These are phyloP conservation scores for Candida anutae DNA, from an alignment of 1,139 yeast species.

Conservation along the genomic window DNA sequence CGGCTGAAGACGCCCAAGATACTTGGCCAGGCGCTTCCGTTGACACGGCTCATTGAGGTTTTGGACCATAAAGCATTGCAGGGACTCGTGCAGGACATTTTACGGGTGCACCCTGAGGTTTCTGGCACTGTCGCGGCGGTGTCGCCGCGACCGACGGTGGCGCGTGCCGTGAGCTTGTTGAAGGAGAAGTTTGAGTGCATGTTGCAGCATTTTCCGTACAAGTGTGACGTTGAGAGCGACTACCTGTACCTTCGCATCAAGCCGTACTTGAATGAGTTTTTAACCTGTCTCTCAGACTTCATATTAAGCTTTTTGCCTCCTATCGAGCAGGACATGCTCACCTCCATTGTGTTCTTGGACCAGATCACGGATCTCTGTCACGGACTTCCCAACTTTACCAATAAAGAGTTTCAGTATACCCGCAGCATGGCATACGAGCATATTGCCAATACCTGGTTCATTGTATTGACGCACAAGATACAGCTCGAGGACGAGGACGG, in stretches of 20 bases:
- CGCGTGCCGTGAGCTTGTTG: slow-evolving; percentile 45
- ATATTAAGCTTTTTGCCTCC: slow-evolving; percentile 78
- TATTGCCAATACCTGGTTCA: slow-evolving; percentile 67
- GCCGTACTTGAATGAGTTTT: slow-evolving; percentile 64
- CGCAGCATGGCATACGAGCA: slow-evolving; percentile 72
- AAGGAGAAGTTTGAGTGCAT: slow-evolving; percentile 40
- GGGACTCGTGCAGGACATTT: slow-evolving; percentile 42
- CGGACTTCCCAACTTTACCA: slow-evolving; percentile 65
- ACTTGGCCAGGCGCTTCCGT: slow-evolving; percentile 47
- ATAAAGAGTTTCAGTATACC: slow-evolving; percentile 66
- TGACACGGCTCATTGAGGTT: slow-evolving; percentile 58
- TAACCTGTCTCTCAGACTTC: slow-evolving; percentile 72
- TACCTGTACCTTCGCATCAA: slow-evolving; percentile 84
- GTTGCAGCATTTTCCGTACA: slow-evolving; percentile 55
- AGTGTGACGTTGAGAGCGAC: slow-evolving; percentile 66
- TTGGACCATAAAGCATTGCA: slow-evolving; percentile 52
- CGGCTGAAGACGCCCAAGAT: slow-evolving; percentile 32
- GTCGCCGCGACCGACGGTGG: slow-evolving; percentile 54
- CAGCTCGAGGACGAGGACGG: too few relatives aligned
- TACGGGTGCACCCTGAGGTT: slow-evolving; percentile 57
- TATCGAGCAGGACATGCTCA: slow-evolving; percentile 47
- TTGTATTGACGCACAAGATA: slow-evolving; percentile 48
- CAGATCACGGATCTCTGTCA: slow-evolving; percentile 58
- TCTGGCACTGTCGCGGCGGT: slow-evolving; percentile 40
- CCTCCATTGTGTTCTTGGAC: slow-evolving; percentile 62